Base-by-base conservation (phyloP, 2,329 filamentous ascomycete species). In the Mycosphaerelloides madeirae region DNA sequence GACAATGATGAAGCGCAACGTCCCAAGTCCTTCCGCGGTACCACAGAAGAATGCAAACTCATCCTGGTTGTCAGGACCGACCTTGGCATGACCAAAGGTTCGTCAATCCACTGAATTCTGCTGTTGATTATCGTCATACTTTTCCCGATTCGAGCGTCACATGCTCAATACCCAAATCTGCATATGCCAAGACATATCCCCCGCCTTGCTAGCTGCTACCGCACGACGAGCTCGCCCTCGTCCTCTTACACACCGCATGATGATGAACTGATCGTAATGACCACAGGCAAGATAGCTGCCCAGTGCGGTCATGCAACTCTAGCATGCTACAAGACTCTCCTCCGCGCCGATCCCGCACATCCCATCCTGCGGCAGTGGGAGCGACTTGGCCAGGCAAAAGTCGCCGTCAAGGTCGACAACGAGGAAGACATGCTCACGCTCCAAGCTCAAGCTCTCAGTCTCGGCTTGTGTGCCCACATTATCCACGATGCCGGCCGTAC, bases 81-180 rank as follows among this genome's bases (percentile, higher is more conserved):
- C 70, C 69, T 98, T 59, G 91, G 91, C 59, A 98, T 98, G 93
- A 93, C 86, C 8, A 97, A 95, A 72, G 91, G 91, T 93, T 73
- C 32, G 74, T 65, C 28, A 32, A 46, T 50, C 22, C 22, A 5
- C 15, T 13, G 29, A 22, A 49, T 41, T 29, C 43, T 29, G 31
- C 43, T 44, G 46, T 43, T 25, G 5, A 25, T 25, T 25, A 25
- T 25, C 6, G 22, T 25, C 44, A 42, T 38, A 34, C 31, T 37
- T 49, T 36, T 41, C 15, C 14, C 15, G 22, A 25, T 25, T 25
- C 6, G 6, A 9, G 22, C 22, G 22, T 25, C 22, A 25, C 22
- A 25, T 25, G 22, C 22, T 9, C 22, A 25, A 5, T 25, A 6
- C 9, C 22, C 22, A 25, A 25, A 9, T 25, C 22, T 25, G 6